Conservation (phyloP, 345 rosid genomes). For the Sonneratia caseolaris region DNA sequence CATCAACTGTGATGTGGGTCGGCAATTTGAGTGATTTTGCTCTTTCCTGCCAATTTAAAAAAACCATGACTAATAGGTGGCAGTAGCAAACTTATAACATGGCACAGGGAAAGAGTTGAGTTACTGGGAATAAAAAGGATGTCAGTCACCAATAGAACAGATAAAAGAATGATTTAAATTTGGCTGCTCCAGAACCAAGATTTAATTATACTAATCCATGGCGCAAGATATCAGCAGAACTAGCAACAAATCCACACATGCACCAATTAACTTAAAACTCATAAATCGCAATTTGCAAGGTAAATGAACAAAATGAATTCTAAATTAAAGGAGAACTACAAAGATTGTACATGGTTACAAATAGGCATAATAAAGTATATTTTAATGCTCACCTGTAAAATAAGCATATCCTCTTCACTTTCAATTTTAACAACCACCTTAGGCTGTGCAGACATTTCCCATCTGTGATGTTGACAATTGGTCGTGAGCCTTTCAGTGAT, state of each 20-base stretch:
- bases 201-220: not conserved
- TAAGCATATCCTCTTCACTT: slow-evolving; percentile 80
- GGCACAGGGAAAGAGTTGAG: not conserved
- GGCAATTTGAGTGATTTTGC: slow-evolving; percentile 83
- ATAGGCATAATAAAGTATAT: not conserved
- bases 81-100: not conserved
- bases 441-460: slow-evolving; percentile 95
- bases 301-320: not conserved
- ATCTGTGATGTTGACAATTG: slow-evolving; percentile 33
- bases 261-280: not conserved
- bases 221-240: not conserved
- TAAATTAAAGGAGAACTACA: not conserved
- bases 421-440: slow-evolving; percentile 95
- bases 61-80: not conserved
- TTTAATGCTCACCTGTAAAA: slow-evolving; percentile 62
- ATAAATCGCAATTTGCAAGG: not conserved
- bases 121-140: not conserved
- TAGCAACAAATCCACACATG: not conserved
- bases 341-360: not conserved
- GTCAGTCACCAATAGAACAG: not conserved
- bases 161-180: not conserved
- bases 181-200: not conserved
- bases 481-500: not conserved
- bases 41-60: slow-evolving; percentile 49
- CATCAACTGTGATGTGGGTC: slow-evolving; percentile 92